Evolutionary conservation across 371 early-diverging fungal species (phyloP).

Genomic region (Syncephalis fuscata): DNA sequence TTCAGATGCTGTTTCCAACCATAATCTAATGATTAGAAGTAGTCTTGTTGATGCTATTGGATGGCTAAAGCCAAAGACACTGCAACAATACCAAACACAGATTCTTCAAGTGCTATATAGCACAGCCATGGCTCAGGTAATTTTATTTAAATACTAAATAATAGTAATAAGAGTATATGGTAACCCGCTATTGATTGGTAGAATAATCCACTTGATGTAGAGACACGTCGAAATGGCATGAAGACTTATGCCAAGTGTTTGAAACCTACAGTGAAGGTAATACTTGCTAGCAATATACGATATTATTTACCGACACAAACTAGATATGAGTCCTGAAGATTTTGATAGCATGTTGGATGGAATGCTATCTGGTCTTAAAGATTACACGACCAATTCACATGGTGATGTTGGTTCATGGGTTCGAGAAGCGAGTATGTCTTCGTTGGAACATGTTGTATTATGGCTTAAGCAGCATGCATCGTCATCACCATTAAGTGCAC

Average conservation of each 20-base stretch:
- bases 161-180: no score
- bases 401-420: conserved; percentile 96
- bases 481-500: conserved; percentile 5
- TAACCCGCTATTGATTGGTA: neutral
- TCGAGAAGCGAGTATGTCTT: conserved; percentile 52
- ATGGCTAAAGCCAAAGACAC: no score
- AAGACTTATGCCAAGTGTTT: neutral
- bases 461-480: conserved; percentile 13
- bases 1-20: neutral
- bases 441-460: conserved; percentile 21
- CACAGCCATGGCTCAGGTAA: no score
- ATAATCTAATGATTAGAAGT: neutral
- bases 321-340: conserved; percentile 18
- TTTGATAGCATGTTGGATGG: conserved; percentile 22
- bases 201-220: neutral
- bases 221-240: neutral
- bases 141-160: no score
- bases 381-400: conserved; percentile 75
- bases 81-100: no score
- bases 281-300: no score
- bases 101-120: no score
- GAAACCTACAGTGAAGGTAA: neutral
- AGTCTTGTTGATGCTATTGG: neutral
- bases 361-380: conserved; percentile 42
- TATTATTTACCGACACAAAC: neutral